Conservation (phyloP, 805 yeast genomes). For the Wickerhamiella galacta region DNA sequence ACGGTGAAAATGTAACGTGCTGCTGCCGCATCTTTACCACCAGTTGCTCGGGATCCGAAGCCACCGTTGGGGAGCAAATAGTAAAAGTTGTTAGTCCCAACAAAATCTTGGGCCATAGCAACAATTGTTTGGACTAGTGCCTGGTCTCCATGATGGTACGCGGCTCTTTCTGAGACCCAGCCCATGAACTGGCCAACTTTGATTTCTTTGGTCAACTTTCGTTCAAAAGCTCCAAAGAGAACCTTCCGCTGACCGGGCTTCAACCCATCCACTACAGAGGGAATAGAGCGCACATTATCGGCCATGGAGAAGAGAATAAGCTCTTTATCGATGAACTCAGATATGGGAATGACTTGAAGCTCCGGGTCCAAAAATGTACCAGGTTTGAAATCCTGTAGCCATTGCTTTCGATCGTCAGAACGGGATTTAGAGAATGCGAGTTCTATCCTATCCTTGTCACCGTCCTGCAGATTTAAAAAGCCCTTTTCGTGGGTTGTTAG, state of each 20-base stretch:
- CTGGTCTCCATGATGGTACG: slow-evolving; percentile 90
- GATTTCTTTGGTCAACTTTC: slow-evolving; percentile 58
- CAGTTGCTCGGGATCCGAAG: slow-evolving; percentile 89
- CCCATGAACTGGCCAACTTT: slow-evolving; percentile 88
- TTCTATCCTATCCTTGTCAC: slow-evolving; percentile 62
- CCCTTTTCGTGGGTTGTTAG: slow-evolving; percentile 73
- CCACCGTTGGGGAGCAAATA: slow-evolving; percentile 80
- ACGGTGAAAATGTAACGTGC: slow-evolving; percentile 91
- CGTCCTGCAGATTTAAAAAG: slow-evolving; percentile 62
- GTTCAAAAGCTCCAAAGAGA: slow-evolving; percentile 69
- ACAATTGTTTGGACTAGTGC: slow-evolving; percentile 80
- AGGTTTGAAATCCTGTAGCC: slow-evolving; percentile 81
- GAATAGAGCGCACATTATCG: slow-evolving; percentile 88
- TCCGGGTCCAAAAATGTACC: slow-evolving; percentile 84
- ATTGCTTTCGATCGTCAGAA: slow-evolving; percentile 93
- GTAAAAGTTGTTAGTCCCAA: slow-evolving; percentile 82
- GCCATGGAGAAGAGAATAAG: slow-evolving; percentile 91
- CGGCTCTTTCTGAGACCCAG: slow-evolving; percentile 73
- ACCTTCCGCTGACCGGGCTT: slow-evolving; percentile 97
- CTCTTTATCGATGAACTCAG: slow-evolving; percentile 90
- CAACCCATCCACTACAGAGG: slow-evolving; percentile 83
- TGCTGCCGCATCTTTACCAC: slow-evolving; percentile 98
- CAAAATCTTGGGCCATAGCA: slow-evolving; percentile 86
- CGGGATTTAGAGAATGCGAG: slow-evolving; percentile 87
- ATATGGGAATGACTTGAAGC: slow-evolving; percentile 61